phyloP scores from a whole-genome alignment of 2,329 filamentous ascomycete genomes.

The Epichloe festucae region DNA sequence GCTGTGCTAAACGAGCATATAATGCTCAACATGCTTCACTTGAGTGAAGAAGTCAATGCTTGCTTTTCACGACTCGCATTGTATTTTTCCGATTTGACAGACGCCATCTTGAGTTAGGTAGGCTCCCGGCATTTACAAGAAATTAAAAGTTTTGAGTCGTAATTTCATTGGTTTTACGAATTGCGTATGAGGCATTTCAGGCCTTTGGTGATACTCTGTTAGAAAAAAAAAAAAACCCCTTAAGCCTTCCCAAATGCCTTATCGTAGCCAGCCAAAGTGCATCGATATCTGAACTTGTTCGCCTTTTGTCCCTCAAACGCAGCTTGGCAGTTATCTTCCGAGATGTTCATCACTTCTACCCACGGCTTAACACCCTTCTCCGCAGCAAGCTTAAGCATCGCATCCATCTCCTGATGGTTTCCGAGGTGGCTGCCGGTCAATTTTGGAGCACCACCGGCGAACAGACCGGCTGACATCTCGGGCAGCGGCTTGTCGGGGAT shows the following conservation, averaged over 20 bases:
- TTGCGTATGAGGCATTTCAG: too few species aligned
- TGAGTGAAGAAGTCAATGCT: too few species aligned
- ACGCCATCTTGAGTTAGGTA: too few species aligned
- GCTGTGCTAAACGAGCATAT: too few species aligned
- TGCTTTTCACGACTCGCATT: too few species aligned
- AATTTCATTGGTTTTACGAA: too few species aligned
- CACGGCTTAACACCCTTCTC: conserved; percentile 42
- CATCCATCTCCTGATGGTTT: conserved; percentile 44
- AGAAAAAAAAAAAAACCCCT: not conserved
- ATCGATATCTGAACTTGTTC: conserved; percentile 59
- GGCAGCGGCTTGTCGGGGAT: conserved; percentile 38
- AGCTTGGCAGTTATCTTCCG: conserved; percentile 54
- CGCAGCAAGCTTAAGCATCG: conserved; percentile 43
- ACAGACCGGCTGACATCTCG: conserved; percentile 26
- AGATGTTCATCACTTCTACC: conserved; percentile 51
- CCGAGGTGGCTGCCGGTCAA: conserved; percentile 46
- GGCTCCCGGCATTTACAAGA: too few species aligned
- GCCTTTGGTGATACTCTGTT: too few species aligned
- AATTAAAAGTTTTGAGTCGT: too few species aligned
- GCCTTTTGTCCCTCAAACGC: conserved; percentile 56
- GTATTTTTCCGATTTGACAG: too few species aligned
- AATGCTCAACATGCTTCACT: too few species aligned
- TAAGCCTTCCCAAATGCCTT: conserved; percentile 37
- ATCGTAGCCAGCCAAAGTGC: conserved; percentile 56
- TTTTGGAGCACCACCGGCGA: conserved; percentile 38